Base-by-base conservation (phyloP, 345 rosid genomes). In the Turritis glabra region DNA sequence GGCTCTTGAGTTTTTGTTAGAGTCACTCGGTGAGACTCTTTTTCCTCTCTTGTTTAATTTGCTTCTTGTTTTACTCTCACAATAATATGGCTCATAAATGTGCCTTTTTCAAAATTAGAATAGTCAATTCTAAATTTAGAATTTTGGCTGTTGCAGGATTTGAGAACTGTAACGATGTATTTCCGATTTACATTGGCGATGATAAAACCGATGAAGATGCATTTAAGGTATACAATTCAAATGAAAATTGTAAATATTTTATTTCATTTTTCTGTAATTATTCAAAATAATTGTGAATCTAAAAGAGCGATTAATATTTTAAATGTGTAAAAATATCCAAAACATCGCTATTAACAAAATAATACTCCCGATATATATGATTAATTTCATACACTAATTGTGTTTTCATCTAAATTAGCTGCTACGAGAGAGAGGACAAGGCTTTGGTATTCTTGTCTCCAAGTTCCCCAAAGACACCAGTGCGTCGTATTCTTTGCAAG, bases 121-220 rank as follows among this genome's bases (percentile, higher is more conserved):
- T 2, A 27, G 8, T 2, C 23, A 8, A 14, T 51, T 60, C 23
- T 75, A 22, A 75, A 50, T 21, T 21, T 7, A 40, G 5, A 40
- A 41, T 9, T 22, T 1, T 61, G 63, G 15, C 12, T 70, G 35
- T 65, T 51, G 40, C 74, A 94, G 99, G 99, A 74, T 95, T 78
- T 57, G 90, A 89, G 8, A 86, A 92, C 50, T 83, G 87, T 77
- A 76, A 74, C 0, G 85, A 90, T 46, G 99, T 89, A 47, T 88
- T 92, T 18, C 99, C 99, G 0, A 85, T 95, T 11, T 95, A 95
- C 72, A 95, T 95, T 17, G 99, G 99, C 0, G 99, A 95, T 62
- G 99, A 95, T 79, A 79, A 83, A 25, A 95, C 97, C 0, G 99
- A 95, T 18, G 99, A 95, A 73, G 99, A 95, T 72, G 99, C 99